Conservation (phyloP, 2,329 filamentous ascomycete species). For the Pseudopithomyces chartarum region DNA sequence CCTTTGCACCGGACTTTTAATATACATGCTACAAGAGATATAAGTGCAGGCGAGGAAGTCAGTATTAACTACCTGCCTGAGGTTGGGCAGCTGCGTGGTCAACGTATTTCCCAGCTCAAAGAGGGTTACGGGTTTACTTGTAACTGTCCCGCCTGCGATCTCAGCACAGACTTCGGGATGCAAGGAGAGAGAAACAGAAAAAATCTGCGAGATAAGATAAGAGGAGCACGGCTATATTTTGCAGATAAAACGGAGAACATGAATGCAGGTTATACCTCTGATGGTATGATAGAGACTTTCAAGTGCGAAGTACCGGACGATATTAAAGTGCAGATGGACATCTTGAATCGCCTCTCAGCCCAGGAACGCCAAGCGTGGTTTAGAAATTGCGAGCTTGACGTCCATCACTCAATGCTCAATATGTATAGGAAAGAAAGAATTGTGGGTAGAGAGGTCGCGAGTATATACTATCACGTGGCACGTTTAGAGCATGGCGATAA, state of each 20-base stretch:
- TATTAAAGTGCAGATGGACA: neutral
- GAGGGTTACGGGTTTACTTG: conserved; percentile 4
- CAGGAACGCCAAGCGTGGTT: neutral
- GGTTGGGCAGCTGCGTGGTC: neutral
- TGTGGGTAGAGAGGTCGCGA: conserved; percentile 3
- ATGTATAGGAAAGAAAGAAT: conserved; percentile 1
- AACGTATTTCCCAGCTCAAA: neutral
- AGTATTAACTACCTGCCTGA: conserved; percentile 7
- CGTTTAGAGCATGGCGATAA: neutral
- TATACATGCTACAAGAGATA: neutral
- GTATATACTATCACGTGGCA: neutral
- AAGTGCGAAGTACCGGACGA: neutral
- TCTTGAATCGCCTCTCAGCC: neutral
- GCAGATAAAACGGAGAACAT: neutral
- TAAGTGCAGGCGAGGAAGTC: neutral
- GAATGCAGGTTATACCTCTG: neutral
- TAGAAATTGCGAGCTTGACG: neutral
- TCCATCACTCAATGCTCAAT: neutral
- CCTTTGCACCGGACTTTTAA: neutral
- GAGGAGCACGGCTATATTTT: neutral
- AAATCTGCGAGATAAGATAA: neutral
- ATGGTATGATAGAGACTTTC: neutral
- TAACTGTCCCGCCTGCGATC: conserved; percentile 1
- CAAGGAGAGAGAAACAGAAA: neutral
- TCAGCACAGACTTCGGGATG: neutral